Evolutionary conservation across 495 filamentous ascomycete species (phyloP).

Genomic region (Physcia stellaris): DNA sequence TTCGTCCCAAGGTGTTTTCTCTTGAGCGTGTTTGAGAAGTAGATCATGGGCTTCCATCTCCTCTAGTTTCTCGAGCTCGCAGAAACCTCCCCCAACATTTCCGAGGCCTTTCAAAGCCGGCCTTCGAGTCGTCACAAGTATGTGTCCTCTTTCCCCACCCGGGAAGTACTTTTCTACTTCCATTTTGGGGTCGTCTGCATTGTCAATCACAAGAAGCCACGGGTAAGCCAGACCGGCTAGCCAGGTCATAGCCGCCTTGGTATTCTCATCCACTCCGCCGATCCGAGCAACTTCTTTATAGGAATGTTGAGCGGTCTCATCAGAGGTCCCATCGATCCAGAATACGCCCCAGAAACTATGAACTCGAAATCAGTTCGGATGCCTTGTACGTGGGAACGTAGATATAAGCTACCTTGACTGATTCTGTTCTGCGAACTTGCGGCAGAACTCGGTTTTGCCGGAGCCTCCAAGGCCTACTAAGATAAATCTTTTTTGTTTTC

Average conservation of each 20-base stretch:
- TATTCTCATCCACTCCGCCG: constrained; percentile 15
- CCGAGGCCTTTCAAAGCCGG: constrained; percentile 18
- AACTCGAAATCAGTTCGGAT: too few relatives aligned
- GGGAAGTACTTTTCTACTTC: constrained; percentile 22
- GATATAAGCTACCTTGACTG: constrained; percentile 10
- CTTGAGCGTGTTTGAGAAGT: constrained; percentile 18
- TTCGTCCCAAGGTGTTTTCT: constrained; percentile 9
- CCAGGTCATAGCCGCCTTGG: constrained; percentile 12
- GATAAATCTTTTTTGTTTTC: constrained; percentile 23
- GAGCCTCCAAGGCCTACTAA: constrained; percentile 23
- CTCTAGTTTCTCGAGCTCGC: constrained; percentile 20
- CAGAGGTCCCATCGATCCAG: constrained; percentile 19
- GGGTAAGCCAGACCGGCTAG: constrained; percentile 13
- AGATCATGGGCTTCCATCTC: constrained; percentile 19
- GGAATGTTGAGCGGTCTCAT: constrained; percentile 14
- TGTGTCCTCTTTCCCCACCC: constrained; percentile 20
- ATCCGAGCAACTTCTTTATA: constrained; percentile 18
- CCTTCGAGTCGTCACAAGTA: constrained; percentile 29
- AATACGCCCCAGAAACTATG: constrained; percentile 21
- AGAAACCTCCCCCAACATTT: constrained; percentile 17
- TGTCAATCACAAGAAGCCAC: constrained; percentile 32
- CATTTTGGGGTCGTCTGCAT: constrained; percentile 23
- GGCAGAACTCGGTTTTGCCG: constrained; percentile 26
- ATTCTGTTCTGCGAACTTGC: constrained; percentile 23
- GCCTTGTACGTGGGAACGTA: too few relatives aligned